Evolutionary conservation across 1,284 basidiomycete genomes (phyloP), one percentile per base, ranked within the genome.

Genomic region (Fomitopsis schrenkii): DNA sequence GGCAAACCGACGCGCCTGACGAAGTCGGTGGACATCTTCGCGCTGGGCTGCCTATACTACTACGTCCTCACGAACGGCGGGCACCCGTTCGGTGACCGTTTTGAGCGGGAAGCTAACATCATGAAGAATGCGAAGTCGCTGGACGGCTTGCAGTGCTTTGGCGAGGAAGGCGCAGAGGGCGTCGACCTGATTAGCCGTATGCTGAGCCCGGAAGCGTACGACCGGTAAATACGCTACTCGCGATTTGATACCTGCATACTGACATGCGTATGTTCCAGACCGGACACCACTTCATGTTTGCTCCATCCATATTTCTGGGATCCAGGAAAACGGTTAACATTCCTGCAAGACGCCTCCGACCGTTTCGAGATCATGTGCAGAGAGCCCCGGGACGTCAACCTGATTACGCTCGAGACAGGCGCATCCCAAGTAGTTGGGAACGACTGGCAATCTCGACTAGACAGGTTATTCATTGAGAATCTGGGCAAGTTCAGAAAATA

Each of bases 291-390:
- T 12, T 87, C 87, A 40, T 94, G 93, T 71, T 80, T 98, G 19
- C 80, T 91, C 28, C 96, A 99, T 75, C 97, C 97, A 0, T 97
- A 94, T 81, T 99, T 98, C 80, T 99, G 97, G 97, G 88, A 93
- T 63, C 80, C 95, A 0, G 87, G 83, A 14, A 88, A 92, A 66
- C 85, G 96, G 40, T 79, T 99, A 2, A 88, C 85, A 54, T 99
- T 99, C 83, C 79, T 99, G 15, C 96, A 97, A 75, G 97, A 99
- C 67, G 94, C 95, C 0, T 98, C 95, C 0, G 97, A 99, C 75
- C 87, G 95, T 1, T 98, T 99, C 74, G 97, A 99, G 76, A 96
- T 95, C 71, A 97, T 99, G 94, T 93, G 90, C 67, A 84, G 91
- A 55, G 95, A 97, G 57, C 94, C 96, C 0, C 89, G 88, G 55